Evolutionary conservation across 2,329 filamentous ascomycete genomes (phyloP).

Genomic region (Diaporthe citriasiana): DNA sequence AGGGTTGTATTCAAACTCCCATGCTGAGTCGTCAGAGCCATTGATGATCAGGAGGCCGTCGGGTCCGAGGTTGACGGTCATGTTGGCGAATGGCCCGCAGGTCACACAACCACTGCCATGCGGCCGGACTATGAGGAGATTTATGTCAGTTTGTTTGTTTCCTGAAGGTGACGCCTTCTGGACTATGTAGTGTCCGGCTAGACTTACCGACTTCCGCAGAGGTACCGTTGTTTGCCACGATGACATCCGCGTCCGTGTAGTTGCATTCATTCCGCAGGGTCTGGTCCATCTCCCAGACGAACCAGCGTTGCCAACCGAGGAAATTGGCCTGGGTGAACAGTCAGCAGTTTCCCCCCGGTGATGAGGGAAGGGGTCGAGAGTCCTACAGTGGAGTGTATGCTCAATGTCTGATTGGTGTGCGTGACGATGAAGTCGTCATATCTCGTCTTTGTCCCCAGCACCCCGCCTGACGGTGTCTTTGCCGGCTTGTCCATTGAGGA

Average conservation of each 20-base stretch:
- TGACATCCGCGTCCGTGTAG: conserved; percentile 45
- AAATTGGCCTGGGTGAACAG: conserved; percentile 47
- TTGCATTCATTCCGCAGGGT: conserved; percentile 52
- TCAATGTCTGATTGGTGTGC: conserved; percentile 63
- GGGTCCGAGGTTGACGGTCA: conserved; percentile 58
- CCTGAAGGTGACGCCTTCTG: conserved; percentile 42
- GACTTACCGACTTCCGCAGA: conserved; percentile 42
- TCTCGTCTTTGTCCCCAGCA: conserved; percentile 50
- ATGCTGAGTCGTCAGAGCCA: conserved; percentile 37
- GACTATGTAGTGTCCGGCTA: conserved; percentile 20
- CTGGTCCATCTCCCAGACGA: conserved; percentile 49
- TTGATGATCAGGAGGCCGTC: conserved; percentile 48
- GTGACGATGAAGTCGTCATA: conserved; percentile 64
- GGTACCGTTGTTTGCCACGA: conserved; percentile 5
- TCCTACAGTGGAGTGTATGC: conserved; percentile 51
- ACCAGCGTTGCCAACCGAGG: conserved; percentile 51
- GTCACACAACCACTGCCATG: conserved; percentile 68
- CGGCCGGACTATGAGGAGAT: conserved; percentile 50
- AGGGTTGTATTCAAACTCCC: conserved; percentile 52
- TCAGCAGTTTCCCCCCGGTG: conserved; percentile 44
- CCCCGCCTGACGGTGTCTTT: conserved; percentile 48
- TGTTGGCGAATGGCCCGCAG: conserved; percentile 63
- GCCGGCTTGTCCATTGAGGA: conserved; percentile 53
- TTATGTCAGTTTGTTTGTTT: conserved; percentile 1
- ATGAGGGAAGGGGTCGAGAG: neutral